phyloP scores from a whole-genome alignment of 495 filamentous ascomycete genomes.

The Podospora sp. region DNA sequence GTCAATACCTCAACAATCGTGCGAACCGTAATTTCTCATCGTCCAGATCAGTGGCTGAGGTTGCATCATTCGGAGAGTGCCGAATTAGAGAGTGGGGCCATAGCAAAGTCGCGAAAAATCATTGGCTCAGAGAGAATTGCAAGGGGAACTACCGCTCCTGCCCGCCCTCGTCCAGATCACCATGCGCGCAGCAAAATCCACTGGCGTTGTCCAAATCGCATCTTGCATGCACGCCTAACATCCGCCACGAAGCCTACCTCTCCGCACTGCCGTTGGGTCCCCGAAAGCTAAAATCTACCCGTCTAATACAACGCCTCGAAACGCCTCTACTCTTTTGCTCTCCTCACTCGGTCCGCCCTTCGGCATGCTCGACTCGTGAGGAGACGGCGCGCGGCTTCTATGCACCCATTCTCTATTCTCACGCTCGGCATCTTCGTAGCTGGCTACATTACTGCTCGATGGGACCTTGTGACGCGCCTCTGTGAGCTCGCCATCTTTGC shows the following conservation, averaged over 20 bases:
- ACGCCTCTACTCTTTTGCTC: neutral
- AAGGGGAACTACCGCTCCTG: slow-evolving; percentile 1
- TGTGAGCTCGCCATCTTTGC: slow-evolving; percentile 97
- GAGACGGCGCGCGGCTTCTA: slow-evolving; percentile 54
- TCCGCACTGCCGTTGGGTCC: neutral
- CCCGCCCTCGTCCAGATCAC: neutral
- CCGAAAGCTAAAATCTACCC: neutral
- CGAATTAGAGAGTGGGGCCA: neutral
- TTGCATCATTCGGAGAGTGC: neutral
- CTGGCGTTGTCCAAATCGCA: slow-evolving; percentile 1
- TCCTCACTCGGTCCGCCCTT: neutral
- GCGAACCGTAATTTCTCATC: neutral
- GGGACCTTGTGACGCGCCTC: slow-evolving; percentile 92
- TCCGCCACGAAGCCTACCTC: neutral
- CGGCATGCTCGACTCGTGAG: slow-evolving; percentile 38
- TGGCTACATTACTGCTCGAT: slow-evolving; percentile 98
- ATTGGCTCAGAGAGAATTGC: slow-evolving; percentile 4
- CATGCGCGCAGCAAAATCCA: slow-evolving; percentile 11
- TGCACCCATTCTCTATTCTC: slow-evolving; percentile 95
- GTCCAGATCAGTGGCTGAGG: neutral
- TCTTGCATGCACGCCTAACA: slow-evolving; percentile 7
- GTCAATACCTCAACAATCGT: neutral
- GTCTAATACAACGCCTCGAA: neutral
- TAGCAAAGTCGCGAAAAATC: neutral
- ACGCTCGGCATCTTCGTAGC: slow-evolving; percentile 97